These are phyloP conservation scores for Umbellularia californica DNA, from an alignment of 164 flowering plant species.

Conservation along the genomic window DNA sequence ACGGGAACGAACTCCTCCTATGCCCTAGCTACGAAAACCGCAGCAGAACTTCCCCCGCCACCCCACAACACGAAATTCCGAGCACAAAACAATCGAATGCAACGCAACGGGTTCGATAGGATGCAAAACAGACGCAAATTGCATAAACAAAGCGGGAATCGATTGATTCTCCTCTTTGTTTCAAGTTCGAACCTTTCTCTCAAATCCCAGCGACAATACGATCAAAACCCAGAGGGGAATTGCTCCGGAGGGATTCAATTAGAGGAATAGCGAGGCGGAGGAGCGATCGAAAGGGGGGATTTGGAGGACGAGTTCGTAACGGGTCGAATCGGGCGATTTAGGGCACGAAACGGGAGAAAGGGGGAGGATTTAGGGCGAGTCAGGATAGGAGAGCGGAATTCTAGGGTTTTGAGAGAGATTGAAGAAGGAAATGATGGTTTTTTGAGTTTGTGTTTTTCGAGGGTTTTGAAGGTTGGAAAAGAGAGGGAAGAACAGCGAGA, in stretches of 20 bases:
- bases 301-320: neutral
- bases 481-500: neutral
- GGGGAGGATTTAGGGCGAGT: neutral
- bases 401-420: constrained; percentile 6
- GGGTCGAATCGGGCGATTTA: constrained; percentile 17
- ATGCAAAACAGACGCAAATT: too few relatives aligned
- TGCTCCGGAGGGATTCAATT: constrained; percentile 3
- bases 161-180: neutral
- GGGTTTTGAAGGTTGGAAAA: constrained; percentile 3
- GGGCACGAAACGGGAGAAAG: constrained; percentile 8
- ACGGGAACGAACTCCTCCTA: too few relatives aligned
- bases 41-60: neutral
- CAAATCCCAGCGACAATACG: neutral
- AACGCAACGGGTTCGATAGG: neutral
- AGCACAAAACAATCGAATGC: neutral
- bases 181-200: neutral
- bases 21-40: neutral
- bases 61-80: neutral
- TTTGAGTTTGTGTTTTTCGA: constrained; percentile 7
- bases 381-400: too few relatives aligned
- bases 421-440: neutral
- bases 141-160: neutral
- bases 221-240: constrained; percentile 9
- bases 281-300: neutral
- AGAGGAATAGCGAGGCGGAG: neutral